Evolutionary conservation across 2,329 filamentous ascomycete genomes (phyloP), one percentile per base, ranked within the genome.

Genomic region (Cladosporium sp.): DNA sequence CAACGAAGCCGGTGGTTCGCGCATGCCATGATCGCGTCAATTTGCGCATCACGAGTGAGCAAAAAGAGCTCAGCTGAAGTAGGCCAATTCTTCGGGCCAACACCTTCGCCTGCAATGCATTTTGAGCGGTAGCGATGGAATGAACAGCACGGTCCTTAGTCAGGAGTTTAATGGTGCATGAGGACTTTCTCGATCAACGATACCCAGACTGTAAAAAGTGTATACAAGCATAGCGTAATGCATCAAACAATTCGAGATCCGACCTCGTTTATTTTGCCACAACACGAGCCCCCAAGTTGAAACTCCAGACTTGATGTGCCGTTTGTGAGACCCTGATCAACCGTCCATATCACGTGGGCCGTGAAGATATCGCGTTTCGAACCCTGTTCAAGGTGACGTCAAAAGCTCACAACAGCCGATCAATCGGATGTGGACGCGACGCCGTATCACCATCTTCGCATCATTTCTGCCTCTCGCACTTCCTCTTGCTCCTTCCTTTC

Each of bases 151-250:
- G n/a, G 10, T 57, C 54, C 11, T 57, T 57, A 39, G 30, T 57
- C 21, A 25, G n/a, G 21, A 25, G 32, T n/a, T 21, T 18, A 34
- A 39, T 39, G 30, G 54, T 34, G 16, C 30, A 16, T 13, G 30
- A 54, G 51, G 13, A 39, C 34, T 30, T 25, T 46, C 14, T 48
- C 11, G 18, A 48, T 49, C 46, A n/a, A 48, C 18, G 58, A 60
- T 60, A 60, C 58, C 58, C 58, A 60, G 18, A 28, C 14, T 48
- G 39, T 13, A 60, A 26, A 60, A 26, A 48, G 16, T 60, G 39
- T 48, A 60, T 5, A 48, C 32, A 32, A 46, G 5, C 21, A 32
- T 32, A 57, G 54, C 54, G 18, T n/a, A 4, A 32, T 14, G 18
- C 51, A 32, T 54, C n/a, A 21, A 46, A 4, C 7, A 21, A 21